Conservation (phyloP, 352 stramenopile species). For the Paralagenidium karlingii region DNA sequence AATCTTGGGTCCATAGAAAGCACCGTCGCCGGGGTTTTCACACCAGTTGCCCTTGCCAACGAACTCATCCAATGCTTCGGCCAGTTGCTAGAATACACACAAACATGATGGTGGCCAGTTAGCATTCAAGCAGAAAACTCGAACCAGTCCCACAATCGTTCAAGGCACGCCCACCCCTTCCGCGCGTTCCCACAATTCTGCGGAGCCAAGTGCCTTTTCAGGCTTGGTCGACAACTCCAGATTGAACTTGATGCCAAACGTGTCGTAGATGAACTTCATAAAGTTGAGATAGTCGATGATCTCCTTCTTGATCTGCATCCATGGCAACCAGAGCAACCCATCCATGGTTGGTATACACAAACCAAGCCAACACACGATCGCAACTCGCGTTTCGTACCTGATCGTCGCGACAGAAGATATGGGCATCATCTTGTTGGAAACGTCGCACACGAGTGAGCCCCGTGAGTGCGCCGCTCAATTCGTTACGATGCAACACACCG, state of each 20-base stretch:
- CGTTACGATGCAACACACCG: slow-evolving; percentile 96
- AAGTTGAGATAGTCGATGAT: slow-evolving; percentile 90
- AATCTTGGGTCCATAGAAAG: slow-evolving; percentile 99
- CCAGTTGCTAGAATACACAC: slow-evolving; percentile 50
- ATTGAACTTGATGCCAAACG: slow-evolving; percentile 97
- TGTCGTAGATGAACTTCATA: slow-evolving; percentile 97
- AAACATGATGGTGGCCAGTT: too few species aligned
- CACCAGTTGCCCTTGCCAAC: slow-evolving; percentile 91
- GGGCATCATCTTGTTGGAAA: slow-evolving; percentile 97
- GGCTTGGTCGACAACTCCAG: slow-evolving; percentile 95
- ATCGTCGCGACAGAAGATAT: slow-evolving; percentile 97
- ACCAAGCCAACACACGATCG: slow-evolving; percentile 39
- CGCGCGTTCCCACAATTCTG: slow-evolving; percentile 86
- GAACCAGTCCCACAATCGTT: not conserved
- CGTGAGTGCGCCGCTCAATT: slow-evolving; percentile 91
- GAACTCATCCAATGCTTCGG: slow-evolving; percentile 91
- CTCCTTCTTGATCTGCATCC: slow-evolving; percentile 58
- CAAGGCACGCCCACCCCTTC: slow-evolving; percentile 11
- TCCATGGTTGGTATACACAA: slow-evolving; percentile 2
- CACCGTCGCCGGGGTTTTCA: slow-evolving; percentile 95
- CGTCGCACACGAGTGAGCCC: slow-evolving; percentile 95
- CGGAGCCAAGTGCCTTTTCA: slow-evolving; percentile 93
- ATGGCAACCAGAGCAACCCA: too few species aligned
- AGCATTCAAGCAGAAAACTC: too few species aligned
- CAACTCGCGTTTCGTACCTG: too few species aligned